Base-by-base conservation (phyloP, 371 early-diverging fungal species). In the Circinella minor region DNA sequence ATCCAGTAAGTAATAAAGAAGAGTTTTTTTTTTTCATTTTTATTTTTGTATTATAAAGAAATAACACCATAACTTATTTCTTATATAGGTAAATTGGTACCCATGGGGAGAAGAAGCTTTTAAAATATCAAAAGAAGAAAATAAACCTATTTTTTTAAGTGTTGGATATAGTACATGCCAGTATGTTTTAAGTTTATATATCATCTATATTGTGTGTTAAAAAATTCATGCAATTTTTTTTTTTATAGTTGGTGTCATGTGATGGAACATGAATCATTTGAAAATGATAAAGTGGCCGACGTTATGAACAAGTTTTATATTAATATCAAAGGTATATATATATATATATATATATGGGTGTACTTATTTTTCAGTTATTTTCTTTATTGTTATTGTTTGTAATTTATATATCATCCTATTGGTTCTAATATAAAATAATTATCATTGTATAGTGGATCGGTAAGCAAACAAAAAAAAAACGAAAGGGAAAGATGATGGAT, bases 41-140 rank as follows among this genome's bases (percentile, higher is more conserved):
- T 2, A 6, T 6, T 54, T 54, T n/a, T 54, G 54, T 15, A 54
- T 43, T 0, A 43, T 3, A 43, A 43, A 27, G 27, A 27, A 27
- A 27, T 27, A 27, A 27, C 27, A 27, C 2, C 27, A 27, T 27
- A 27, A 2, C 43, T 43, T 43, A 1, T 43, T 9, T 43, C 3
- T 39, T 6, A 39, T 9, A 43, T 43, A 84, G 74, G 89, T 91
- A 13, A 88, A 91, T 71, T 91, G 92, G 92, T 89, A 81, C 77
- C 90, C 92, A 37, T 91, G 92, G 92, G 84, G 89, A 5, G 77
- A 88, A 72, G 89, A 89, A 71, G 92, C 92, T 4, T 90, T 91
- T 68, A 66, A 74, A 11, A 78, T 79, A 59, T 87, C 92, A 3
- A 68, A 67, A 20, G 48, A 74, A 10, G 83, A 87, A 66, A 80